Conservation (phyloP, 2,329 filamentous ascomycete species). For the Monilinia laxa region DNA sequence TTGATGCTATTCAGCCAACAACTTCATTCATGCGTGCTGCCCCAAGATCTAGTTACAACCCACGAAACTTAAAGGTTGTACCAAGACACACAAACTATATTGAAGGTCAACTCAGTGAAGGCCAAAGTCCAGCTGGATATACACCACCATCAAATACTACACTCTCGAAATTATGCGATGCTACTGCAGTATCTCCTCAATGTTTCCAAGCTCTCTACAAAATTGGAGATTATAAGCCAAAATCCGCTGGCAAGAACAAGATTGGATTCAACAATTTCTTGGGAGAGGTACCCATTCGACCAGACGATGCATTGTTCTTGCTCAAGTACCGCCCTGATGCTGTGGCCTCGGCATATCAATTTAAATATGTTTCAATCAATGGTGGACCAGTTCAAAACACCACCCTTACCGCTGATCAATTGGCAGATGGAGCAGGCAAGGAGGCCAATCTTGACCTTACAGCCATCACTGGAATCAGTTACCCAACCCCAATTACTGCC, state of each 20-base stretch:
- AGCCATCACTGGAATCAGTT: constrained; percentile 53
- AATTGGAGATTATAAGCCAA: constrained; percentile 27
- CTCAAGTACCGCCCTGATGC: constrained; percentile 31
- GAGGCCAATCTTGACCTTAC: constrained; percentile 61
- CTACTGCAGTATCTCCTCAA: constrained; percentile 29
- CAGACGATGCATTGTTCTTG: constrained; percentile 30
- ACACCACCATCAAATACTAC: constrained; percentile 37
- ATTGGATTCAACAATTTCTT: constrained; percentile 35
- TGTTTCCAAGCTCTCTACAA: constrained; percentile 33
- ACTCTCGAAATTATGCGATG: constrained; percentile 63
- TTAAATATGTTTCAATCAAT: constrained; percentile 26
- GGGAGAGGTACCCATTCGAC: constrained; percentile 30
- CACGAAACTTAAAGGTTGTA: background rate
- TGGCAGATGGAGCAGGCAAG: constrained; percentile 23
- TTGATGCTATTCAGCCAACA: constrained; percentile 60
- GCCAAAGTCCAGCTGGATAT: constrained; percentile 31
- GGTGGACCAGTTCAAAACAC: constrained; percentile 27
- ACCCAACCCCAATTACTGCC: constrained; percentile 52
- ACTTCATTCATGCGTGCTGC: constrained; percentile 54
- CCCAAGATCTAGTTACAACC: constrained; percentile 17
- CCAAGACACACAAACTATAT: constrained; percentile 21
- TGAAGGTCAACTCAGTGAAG: constrained; percentile 12
- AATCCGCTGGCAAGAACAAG: constrained; percentile 29
- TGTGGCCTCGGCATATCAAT: constrained; percentile 26
- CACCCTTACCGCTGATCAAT: constrained; percentile 25